Base-by-base conservation (phyloP, 2,329 filamentous ascomycete species). In the Ceratocystis alfenasii region DNA sequence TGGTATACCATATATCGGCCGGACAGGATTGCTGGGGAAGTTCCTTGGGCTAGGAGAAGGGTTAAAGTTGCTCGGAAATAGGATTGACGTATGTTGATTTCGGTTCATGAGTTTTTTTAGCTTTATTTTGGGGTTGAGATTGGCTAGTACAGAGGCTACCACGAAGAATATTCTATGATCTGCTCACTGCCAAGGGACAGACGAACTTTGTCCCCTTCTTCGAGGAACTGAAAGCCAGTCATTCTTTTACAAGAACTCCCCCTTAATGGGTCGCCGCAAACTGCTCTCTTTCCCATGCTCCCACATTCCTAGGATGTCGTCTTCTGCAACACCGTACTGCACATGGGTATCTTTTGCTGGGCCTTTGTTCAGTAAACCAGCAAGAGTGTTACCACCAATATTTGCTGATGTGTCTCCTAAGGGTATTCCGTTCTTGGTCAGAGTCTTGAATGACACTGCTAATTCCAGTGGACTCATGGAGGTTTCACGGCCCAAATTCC, bases 61-160 rank as follows among this genome's bases (percentile, higher is more conserved):
- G 50, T 28, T 20, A 33, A 8, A 55, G 25, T 25, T 1, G 25
- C 50, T n/a, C 4, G 30, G 10, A 57, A 57, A 57, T 57, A 28
- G 25, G 53, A 57, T 57, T 57, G 22, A 15, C 53, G 25, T 57
- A 28, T 57, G 22, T 57, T 57, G 53, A 57, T 57, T 28, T 57
- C 53, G 53, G 53, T 57, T 57, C 22, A 33, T 33, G 17, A 28
- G 53, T 57, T 17, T 20, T 48, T 53, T n/a, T 53, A 10, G 22
- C 10, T 53, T 20, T 53, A 8, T 20, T 28, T 17, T 57, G 22
- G 53, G 17, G 22, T 30, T 57, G 53, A 57, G 53, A 57, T 57
- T 57, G 22, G 1, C 12, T 17, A 17, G 53, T 57, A 25, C 30
- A 28, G 48, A 50, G n/a, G 22, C 20, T 50, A 20, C 5, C 48